These are phyloP conservation scores for Juglanconis oblonga DNA, from an alignment of 2,329 filamentous ascomycete species.

Conservation along the genomic window DNA sequence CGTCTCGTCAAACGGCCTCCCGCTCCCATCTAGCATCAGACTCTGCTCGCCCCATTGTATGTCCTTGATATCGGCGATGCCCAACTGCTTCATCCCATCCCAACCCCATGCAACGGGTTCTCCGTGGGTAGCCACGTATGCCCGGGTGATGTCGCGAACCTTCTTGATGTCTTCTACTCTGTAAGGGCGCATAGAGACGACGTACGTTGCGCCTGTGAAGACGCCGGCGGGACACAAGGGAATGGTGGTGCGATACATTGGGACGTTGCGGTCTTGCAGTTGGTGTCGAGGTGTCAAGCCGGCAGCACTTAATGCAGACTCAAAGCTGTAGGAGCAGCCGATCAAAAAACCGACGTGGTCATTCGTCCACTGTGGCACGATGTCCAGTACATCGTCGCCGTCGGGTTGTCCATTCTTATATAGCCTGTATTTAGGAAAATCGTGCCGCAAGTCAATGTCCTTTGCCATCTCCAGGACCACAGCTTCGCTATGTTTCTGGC, in stretches of 20 bases:
- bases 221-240: slow-evolving; percentile 56
- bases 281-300: slow-evolving; percentile 52
- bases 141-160: slow-evolving; percentile 53
- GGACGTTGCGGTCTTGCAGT: slow-evolving; percentile 45
- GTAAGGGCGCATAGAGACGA: slow-evolving; percentile 65
- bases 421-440: slow-evolving; percentile 57
- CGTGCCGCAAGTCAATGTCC: slow-evolving; percentile 54
- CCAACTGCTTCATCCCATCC: slow-evolving; percentile 49
- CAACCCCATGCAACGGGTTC: slow-evolving; percentile 66
- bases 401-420: slow-evolving; percentile 47
- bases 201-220: slow-evolving; percentile 51
- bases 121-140: slow-evolving; percentile 56
- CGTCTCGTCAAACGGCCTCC: slow-evolving; percentile 28
- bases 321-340: slow-evolving; percentile 64
- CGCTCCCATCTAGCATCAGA: slow-evolving; percentile 37
- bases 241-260: slow-evolving; percentile 60
- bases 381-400: slow-evolving; percentile 36
- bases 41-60: slow-evolving; percentile 57
- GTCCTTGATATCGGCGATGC: slow-evolving; percentile 49
- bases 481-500: neutral
- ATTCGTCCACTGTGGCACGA: slow-evolving; percentile 50
- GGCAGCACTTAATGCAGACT: slow-evolving; percentile 49
- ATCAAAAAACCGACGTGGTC: slow-evolving; percentile 62
- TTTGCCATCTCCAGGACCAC: slow-evolving; percentile 28
- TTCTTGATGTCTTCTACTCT: slow-evolving; percentile 42